Evolutionary conservation across 805 yeast genomes (phyloP).

Genomic region (Candida multigemmis): DNA sequence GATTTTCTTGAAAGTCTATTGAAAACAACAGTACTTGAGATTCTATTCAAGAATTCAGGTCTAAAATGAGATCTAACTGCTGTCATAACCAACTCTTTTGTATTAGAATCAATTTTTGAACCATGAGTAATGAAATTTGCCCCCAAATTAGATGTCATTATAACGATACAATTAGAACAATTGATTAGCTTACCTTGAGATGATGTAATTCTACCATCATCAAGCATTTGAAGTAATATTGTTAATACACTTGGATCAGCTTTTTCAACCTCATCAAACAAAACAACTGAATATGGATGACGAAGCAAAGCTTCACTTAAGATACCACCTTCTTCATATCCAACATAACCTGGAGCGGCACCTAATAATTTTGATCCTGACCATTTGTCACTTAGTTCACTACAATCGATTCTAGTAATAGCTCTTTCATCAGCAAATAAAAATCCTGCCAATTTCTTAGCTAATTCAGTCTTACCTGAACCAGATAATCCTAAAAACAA

Average conservation of each 20-base stretch:
- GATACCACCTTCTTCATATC: constrained; percentile 96
- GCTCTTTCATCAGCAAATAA: constrained; percentile 93
- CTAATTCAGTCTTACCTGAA: constrained; percentile 96
- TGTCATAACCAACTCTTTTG: constrained; percentile 73
- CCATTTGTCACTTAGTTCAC: constrained; percentile 92
- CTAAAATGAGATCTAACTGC: constrained; percentile 85
- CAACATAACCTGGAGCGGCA: constrained; percentile 93
- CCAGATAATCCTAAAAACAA: constrained; percentile 92
- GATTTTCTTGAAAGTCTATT: constrained; percentile 89
- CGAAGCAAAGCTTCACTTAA: constrained; percentile 86
- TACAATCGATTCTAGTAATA: constrained; percentile 95
- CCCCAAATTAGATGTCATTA: constrained; percentile 96
- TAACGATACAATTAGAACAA: constrained; percentile 85
- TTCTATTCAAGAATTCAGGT: constrained; percentile 96
- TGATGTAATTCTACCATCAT: constrained; percentile 93
- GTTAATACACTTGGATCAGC: constrained; percentile 98
- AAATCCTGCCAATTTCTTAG: constrained; percentile 94
- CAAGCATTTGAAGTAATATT: constrained; percentile 82
- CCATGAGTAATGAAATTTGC: constrained; percentile 76
- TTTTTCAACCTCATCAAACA: constrained; percentile 96
- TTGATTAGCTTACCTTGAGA: constrained; percentile 91
- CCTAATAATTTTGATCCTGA: constrained; percentile 92
- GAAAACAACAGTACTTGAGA: constrained; percentile 86
- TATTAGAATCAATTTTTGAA: constrained; percentile 54
- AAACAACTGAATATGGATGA: constrained; percentile 90